Conservation (phyloP, 768 basidiomycete genomes). For the Russula lepida region DNA sequence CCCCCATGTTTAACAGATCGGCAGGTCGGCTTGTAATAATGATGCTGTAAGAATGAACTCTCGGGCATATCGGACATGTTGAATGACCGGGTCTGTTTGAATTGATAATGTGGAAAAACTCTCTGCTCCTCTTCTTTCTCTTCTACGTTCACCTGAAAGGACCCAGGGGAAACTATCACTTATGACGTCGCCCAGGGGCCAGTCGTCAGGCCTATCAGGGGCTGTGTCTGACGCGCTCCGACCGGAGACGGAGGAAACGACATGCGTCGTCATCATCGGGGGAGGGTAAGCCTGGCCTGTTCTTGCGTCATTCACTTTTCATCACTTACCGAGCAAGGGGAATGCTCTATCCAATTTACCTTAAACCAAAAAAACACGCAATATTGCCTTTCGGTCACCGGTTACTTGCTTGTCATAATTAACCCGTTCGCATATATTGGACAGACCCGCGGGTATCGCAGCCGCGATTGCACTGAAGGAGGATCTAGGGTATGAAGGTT, state of each 20-base stretch:
- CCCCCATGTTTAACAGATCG: neutral
- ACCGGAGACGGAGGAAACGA: conserved; percentile 10
- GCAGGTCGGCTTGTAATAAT: neutral
- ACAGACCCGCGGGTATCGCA: conserved; percentile 27
- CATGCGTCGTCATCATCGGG: conserved; percentile 24
- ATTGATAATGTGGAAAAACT: neutral
- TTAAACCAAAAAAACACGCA: neutral
- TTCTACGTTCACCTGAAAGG: neutral
- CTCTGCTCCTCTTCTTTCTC: neutral
- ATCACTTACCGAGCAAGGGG: neutral
- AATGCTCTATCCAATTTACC: neutral
- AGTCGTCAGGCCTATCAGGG: neutral
- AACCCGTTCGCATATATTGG: neutral
- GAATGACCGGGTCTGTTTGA: too few species aligned
- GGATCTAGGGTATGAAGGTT: conserved; percentile 26
- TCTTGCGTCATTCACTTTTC: neutral
- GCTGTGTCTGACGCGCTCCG: neutral
- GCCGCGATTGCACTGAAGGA: conserved; percentile 28
- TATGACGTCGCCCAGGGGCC: neutral
- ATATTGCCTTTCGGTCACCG: neutral
- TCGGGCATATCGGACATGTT: neutral
- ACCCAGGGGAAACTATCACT: neutral
- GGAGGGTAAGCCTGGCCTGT: conserved; percentile 19
- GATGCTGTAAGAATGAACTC: neutral
- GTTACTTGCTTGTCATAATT: neutral